Base-by-base conservation (phyloP, 2,329 filamentous ascomycete species). In the Cladophialophora carrionii region DNA sequence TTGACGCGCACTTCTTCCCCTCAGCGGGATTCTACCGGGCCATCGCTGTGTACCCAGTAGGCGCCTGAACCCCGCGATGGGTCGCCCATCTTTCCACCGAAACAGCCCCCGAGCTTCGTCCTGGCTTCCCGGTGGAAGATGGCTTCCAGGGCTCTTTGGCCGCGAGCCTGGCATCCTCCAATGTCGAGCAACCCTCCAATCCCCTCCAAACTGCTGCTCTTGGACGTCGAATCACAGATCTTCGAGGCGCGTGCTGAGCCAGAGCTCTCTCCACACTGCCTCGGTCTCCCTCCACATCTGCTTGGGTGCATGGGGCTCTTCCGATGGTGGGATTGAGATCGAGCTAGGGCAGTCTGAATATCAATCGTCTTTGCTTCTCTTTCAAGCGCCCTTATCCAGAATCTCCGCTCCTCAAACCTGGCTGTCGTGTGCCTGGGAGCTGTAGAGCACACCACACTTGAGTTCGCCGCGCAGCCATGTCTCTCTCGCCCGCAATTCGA, bases 401-500 rank as follows among this genome's bases (percentile, higher is more conserved):
- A 52, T 52, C 48, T 52, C 48, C 48, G 3, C 48, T 52, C 48
- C 12, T 52, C 26, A 8, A 26, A 7, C 9, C 26, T 26, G 20
- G 20, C 52, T 34, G 24, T 54, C 20, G 48, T 8, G 20, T 29
- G 24, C 22, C 24, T 26, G 22, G 14, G 48, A 51, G 24, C 48
- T 29, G 20, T 51, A 24, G 48, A 51, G 14, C 48, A 22, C 7
- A 22, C 10, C 22, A n/a, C 48, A 14, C 48, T 51, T 8, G 24
- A 51, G 8, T 26, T 29, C 1, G 9, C 48, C 8, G 24, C 22
- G 32, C 54, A 59, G 49, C 51, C 52, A 67, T 70, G 72, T 66
- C 64, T 78, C 79, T 77, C 70, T 77, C 65, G 58, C 76, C 78
- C 54, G 74, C 78, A 53, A 74, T 82, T 62, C 76, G 80, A 51